Evolutionary conservation across 1,284 basidiomycete genomes (phyloP).

Genomic region (Papiliotrema nemorosa): DNA sequence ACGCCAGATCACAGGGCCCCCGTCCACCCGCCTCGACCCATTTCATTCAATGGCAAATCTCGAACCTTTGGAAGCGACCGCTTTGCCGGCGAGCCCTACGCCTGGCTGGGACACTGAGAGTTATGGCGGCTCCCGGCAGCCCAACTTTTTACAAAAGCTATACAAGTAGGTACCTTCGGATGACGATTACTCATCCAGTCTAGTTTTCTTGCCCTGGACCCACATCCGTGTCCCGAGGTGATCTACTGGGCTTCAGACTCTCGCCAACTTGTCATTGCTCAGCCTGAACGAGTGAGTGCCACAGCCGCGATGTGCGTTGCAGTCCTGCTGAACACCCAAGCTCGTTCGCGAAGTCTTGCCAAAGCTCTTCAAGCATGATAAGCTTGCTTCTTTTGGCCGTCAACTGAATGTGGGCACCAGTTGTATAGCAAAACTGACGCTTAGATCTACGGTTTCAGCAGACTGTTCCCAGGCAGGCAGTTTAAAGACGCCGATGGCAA

Average conservation of each 20-base stretch:
- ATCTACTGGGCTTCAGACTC: conserved; percentile 45
- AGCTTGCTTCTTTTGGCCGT: conserved; percentile 39
- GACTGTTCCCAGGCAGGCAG: conserved; percentile 39
- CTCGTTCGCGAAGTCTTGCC: conserved; percentile 39
- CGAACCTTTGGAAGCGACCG: not conserved
- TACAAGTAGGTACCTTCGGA: conserved; percentile 31
- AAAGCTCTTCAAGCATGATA: conserved; percentile 43
- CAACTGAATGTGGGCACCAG: conserved; percentile 36
- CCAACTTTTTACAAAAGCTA: conserved; percentile 43
- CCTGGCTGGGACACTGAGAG: not conserved
- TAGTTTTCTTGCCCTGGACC: conserved; percentile 38
- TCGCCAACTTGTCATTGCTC: conserved; percentile 39
- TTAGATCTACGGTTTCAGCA: conserved; percentile 43
- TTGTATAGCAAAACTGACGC: not conserved
- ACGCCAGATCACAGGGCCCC: too few relatives aligned
- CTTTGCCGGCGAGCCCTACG: not conserved
- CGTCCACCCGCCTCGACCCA: not conserved
- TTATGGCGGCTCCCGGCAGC: conserved; percentile 11
- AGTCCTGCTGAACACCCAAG: conserved; percentile 7
- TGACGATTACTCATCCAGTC: not conserved
- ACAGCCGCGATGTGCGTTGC: too few relatives aligned
- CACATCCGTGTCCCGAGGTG: conserved; percentile 35
- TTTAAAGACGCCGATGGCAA: conserved; percentile 42
- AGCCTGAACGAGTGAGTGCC: conserved; percentile 33
- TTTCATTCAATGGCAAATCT: not conserved